Conservation (phyloP, 2,329 filamentous ascomycete genomes). For the Hysterium pulicare region DNA sequence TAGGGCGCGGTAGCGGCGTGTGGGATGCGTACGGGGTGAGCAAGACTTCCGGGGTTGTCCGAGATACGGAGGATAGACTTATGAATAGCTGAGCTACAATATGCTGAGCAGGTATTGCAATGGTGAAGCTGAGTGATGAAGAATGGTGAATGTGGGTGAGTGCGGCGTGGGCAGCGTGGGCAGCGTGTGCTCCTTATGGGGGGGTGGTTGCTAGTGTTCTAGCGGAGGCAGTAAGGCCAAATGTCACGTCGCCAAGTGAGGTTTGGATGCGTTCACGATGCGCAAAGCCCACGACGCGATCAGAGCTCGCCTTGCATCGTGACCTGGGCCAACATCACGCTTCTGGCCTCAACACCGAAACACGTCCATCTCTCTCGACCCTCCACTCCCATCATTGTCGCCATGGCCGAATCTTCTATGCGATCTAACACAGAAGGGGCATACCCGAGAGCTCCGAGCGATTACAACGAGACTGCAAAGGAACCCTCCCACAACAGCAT, state of each 20-base stretch:
- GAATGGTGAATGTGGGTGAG: constrained; percentile 8
- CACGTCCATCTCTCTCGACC: constrained; percentile 3
- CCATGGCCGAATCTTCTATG: constrained; percentile 23
- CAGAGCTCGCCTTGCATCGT: not conserved
- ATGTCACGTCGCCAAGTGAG: constrained; percentile 8
- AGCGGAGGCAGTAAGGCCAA: not conserved
- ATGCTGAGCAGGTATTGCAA: constrained; percentile 1
- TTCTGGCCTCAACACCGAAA: not conserved
- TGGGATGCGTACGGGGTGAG: constrained; percentile 26
- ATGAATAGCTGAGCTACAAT: constrained; percentile 19
- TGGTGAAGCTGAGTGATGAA: not conserved
- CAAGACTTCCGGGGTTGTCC: constrained; percentile 28
- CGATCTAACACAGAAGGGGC: constrained; percentile 2
- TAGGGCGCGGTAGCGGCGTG: constrained; percentile 9
- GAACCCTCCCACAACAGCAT: not conserved
- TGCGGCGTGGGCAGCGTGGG: too few species aligned
- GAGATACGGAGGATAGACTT: constrained; percentile 17
- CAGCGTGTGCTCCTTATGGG: too few species aligned
- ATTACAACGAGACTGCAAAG: not conserved
- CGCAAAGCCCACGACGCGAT: constrained; percentile 1
- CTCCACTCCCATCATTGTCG: too few species aligned
- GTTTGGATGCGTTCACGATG: constrained; percentile 4
- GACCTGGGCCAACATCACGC: not conserved
- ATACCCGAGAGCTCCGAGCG: not conserved
- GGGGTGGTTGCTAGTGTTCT: constrained; percentile 9